Conservation (phyloP, 106 monocot genomes). For the Platanthera guangdongensis region DNA sequence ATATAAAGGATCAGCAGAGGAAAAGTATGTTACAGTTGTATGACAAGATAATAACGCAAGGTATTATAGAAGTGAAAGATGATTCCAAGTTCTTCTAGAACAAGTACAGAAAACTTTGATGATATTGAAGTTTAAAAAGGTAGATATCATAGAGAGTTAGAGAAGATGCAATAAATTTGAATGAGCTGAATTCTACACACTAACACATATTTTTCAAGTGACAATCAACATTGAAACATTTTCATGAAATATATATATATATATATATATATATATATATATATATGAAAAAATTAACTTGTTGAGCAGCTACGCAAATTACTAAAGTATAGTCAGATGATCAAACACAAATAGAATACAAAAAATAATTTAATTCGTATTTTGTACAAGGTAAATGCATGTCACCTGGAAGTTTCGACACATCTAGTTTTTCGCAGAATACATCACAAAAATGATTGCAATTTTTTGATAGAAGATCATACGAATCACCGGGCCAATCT, state of each 20-base stretch:
- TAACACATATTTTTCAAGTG: not conserved
- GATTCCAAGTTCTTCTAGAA: not conserved
- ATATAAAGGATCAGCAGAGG: not conserved
- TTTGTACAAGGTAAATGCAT: not conserved
- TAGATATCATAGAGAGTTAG: not conserved
- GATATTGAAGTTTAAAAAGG: not conserved
- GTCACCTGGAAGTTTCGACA: slow-evolving; percentile 81
- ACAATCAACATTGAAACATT: not conserved
- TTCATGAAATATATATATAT: not conserved
- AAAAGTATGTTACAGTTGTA: not conserved
- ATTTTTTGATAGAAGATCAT: slow-evolving; percentile 84
- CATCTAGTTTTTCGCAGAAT: slow-evolving; percentile 70
- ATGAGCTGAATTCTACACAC: not conserved
- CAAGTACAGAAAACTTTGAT: not conserved
- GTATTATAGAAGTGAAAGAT: not conserved
- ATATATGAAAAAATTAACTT: not conserved
- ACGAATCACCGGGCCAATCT: slow-evolving; percentile 79
- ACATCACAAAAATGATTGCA: slow-evolving; percentile 95
- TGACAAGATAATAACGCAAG: not conserved
- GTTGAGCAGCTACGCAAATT: not conserved
- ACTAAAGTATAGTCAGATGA: not conserved
- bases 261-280: not conserved
- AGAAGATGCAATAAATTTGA: not conserved
- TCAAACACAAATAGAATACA: not conserved
- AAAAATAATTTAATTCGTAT: not conserved